Evolutionary conservation across 805 yeast species (phyloP).

Genomic region (Cyberlindnera japonica): DNA sequence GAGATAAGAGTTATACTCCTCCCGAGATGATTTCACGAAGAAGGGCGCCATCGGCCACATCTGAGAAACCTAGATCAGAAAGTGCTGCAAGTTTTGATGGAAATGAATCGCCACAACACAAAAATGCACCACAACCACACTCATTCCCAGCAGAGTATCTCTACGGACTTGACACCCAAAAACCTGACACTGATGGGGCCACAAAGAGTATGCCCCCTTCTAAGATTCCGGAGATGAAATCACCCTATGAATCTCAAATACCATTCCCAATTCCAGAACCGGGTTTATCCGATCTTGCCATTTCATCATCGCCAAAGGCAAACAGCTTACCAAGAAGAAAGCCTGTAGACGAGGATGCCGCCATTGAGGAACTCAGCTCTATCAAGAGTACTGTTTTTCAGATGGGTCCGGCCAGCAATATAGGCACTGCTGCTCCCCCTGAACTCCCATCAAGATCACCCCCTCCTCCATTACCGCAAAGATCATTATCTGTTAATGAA

Average conservation of each 20-base stretch:
- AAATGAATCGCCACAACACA: constrained; percentile 1
- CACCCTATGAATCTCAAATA: too few relatives aligned
- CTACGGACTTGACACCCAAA: constrained; percentile 17
- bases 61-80: constrained; percentile 8
- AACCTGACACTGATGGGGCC: constrained; percentile 13
- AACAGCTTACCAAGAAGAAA: constrained; percentile 17
- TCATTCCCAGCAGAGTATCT: constrained; percentile 27
- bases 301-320: constrained; percentile 13
- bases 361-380: constrained; percentile 1
- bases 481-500: too few relatives aligned
- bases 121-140: constrained; percentile 28
- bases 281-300: neutral
- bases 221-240: constrained; percentile 23
- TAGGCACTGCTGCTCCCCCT: constrained; percentile 7
- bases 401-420: neutral
- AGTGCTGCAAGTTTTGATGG: neutral
- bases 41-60: constrained; percentile 27
- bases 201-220: constrained; percentile 21
- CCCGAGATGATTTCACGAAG: constrained; percentile 72
- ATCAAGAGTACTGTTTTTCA: neutral
- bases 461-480: neutral
- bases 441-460: constrained; percentile 13
- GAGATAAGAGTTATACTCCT: constrained; percentile 27
- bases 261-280: constrained; percentile 2
- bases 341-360: constrained; percentile 19